These are phyloP conservation scores for Tephrocybe sp. DNA, from an alignment of 768 basidiomycete genomes.

Conservation along the genomic window DNA sequence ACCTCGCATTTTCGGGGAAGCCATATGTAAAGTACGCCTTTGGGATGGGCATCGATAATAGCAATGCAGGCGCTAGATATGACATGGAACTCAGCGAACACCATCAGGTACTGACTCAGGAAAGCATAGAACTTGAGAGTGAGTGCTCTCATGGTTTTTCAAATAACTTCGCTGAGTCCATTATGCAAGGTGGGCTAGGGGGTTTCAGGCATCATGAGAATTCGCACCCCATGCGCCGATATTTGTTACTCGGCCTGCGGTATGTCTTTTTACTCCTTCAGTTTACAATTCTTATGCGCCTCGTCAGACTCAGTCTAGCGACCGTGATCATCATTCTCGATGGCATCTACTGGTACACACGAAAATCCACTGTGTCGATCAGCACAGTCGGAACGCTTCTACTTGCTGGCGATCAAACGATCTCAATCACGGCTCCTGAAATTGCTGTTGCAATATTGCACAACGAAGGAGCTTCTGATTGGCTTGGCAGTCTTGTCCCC, in stretches of 20 bases:
- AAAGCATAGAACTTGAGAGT: slow-evolving; percentile 24
- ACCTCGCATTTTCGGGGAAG: slow-evolving; percentile 26
- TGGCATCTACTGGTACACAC: slow-evolving; percentile 32
- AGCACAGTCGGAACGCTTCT: slow-evolving; percentile 23
- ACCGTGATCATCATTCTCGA: slow-evolving; percentile 13
- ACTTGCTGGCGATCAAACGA: slow-evolving; percentile 12
- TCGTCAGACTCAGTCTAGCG: slow-evolving; percentile 13
- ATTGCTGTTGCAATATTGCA: background rate
- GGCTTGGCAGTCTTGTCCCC: slow-evolving; percentile 4
- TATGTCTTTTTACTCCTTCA: slow-evolving; percentile 6
- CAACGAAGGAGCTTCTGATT: slow-evolving; percentile 1
- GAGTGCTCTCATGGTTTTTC: slow-evolving; percentile 3
- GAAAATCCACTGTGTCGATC: slow-evolving; percentile 29
- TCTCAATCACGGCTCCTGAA: slow-evolving; percentile 7
- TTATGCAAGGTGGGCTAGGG: slow-evolving; percentile 21
- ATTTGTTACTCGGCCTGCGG: slow-evolving; percentile 12
- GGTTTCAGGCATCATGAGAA: slow-evolving; percentile 27
- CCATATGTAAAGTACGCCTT: slow-evolving; percentile 20
- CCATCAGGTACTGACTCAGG: slow-evolving; percentile 19
- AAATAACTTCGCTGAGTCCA: background rate
- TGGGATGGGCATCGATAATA: slow-evolving; percentile 12
- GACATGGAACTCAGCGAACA: slow-evolving; percentile 19
- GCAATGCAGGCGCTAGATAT: slow-evolving; percentile 9
- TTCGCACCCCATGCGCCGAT: slow-evolving; percentile 27
- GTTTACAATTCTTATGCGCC: background rate